Base-by-base conservation (phyloP, 805 yeast genomes). In the Metschnikowia kofuensis region DNA sequence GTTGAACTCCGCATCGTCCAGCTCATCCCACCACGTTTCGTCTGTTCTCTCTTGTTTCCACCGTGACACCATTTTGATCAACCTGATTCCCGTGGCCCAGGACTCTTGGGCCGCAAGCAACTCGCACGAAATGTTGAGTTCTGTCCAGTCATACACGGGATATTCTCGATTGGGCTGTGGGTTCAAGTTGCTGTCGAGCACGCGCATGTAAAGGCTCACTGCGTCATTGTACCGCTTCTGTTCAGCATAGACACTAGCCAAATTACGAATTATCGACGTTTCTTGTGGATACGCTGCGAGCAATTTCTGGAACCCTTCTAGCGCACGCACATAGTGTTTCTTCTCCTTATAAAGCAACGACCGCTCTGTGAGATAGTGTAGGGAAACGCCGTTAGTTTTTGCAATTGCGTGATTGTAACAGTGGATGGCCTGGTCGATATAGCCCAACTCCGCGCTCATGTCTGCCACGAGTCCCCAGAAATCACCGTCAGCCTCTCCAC, bases 1-100 rank as follows among this genome's bases (percentile, higher is more conserved):
- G 63, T 92, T 97, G 67, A 85, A 92, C 65, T 92, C 98, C 0
- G 87, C 70, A 64, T 92, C 98, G 53, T 83, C 84, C 13, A 68
- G 70, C 7, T 80, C 84, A 53, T 82, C 83, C 92, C 92, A 87
- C 72, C 79, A 83, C 0, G 66, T 64, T 60, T 85, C 88, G 29
- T 69, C 70, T 37, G 75, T 81, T 53, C 99, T 77, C 12, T 72
- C 72, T 50, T 85, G 89, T 13, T 92, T 78, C 94, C 96, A 90
- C 52, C 99, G 72, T 0, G 96, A 80, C 10, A 87, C 85, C 29
- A 77, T 69, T 56, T 86, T 86, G 31, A 89, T 77, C 0, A 83
- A 74, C 48, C 76, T 78, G 14, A 89, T 77, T 1, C 91, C 94
- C 10, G 78, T 70, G 9, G 64, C 64, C 75, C 82, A 86, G 5